Conservation (phyloP, 768 basidiomycete genomes). For the Tulasnella sp. region DNA sequence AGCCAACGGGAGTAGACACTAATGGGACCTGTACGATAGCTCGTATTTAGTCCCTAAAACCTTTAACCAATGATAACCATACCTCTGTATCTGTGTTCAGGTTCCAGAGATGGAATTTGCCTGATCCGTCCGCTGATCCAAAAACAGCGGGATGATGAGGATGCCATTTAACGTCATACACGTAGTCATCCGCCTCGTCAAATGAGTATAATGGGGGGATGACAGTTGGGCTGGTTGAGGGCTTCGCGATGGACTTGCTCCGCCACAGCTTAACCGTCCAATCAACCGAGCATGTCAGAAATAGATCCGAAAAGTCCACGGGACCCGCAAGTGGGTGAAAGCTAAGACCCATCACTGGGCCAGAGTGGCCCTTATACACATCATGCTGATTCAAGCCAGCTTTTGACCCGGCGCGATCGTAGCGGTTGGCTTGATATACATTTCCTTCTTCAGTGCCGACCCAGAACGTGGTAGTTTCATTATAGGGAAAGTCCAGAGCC, state of each 20-base stretch:
- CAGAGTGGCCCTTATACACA: slow-evolving; percentile 83
- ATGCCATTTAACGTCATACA: slow-evolving; percentile 98
- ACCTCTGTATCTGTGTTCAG: slow-evolving; percentile 95
- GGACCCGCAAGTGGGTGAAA: slow-evolving; percentile 88
- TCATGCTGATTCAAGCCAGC: slow-evolving; percentile 90
- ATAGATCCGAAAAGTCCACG: slow-evolving; percentile 91
- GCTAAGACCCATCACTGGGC: slow-evolving; percentile 85
- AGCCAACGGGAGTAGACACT: slow-evolving; percentile 70
- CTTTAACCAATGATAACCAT: slow-evolving; percentile 10
- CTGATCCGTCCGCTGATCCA: slow-evolving; percentile 86
- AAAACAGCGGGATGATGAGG: slow-evolving; percentile 90
- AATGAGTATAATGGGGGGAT: slow-evolving; percentile 82
- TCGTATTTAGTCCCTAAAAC: neutral
- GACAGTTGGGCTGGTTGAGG: slow-evolving; percentile 42
- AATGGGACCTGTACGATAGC: slow-evolving; percentile 59
- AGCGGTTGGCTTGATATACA: slow-evolving; percentile 90
- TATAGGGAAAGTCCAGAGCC: slow-evolving; percentile 83
- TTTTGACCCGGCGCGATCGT: slow-evolving; percentile 93
- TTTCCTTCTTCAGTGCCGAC: slow-evolving; percentile 98
- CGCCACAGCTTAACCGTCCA: slow-evolving; percentile 99
- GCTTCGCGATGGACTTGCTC: slow-evolving; percentile 60
- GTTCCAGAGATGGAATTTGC: slow-evolving; percentile 96
- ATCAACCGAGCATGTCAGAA: slow-evolving; percentile 84
- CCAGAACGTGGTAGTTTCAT: slow-evolving; percentile 94
- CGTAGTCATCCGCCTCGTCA: slow-evolving; percentile 96